Evolutionary conservation across 2,329 filamentous ascomycete species (phyloP).

Genomic region (Fusarium lyarnte): DNA sequence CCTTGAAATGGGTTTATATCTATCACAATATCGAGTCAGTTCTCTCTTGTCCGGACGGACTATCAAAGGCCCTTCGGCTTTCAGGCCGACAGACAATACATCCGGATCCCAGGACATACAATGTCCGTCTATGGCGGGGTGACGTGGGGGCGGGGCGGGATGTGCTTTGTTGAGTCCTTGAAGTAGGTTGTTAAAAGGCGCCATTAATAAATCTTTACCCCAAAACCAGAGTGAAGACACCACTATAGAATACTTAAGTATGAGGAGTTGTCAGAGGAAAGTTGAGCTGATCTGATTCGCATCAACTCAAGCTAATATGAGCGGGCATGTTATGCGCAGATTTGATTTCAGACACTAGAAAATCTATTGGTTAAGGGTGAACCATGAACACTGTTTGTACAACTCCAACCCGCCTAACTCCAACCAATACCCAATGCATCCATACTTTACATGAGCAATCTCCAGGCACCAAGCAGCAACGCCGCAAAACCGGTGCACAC

Average conservation of each 20-base stretch:
- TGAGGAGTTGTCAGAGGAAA: not conserved
- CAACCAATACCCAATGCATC: not conserved
- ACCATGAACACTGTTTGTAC: slow-evolving; percentile 19
- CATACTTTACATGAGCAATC: slow-evolving; percentile 67
- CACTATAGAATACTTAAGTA: not conserved
- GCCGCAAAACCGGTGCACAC: slow-evolving; percentile 76
- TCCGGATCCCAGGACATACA: not conserved
- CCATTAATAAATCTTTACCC: not conserved
- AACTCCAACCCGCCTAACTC: not conserved
- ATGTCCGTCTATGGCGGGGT: slow-evolving; percentile 13
- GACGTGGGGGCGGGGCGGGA: slow-evolving; percentile 22
- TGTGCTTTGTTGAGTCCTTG: not conserved
- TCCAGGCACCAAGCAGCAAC: slow-evolving; percentile 74
- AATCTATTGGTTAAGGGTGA: slow-evolving; percentile 37
- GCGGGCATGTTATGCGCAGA: not conserved
- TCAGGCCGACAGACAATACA: slow-evolving; percentile 6
- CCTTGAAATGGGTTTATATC: not conserved
- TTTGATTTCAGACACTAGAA: slow-evolving; percentile 29
- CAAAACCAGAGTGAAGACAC: not conserved
- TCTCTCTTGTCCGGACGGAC: not conserved
- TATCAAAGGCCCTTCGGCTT: slow-evolving; percentile 11
- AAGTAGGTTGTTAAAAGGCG: slow-evolving; percentile 14
- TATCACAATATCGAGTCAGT: not conserved
- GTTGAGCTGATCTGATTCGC: not conserved
- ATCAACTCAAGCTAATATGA: not conserved